Evolutionary conservation across 2,329 filamentous ascomycete species (phyloP).

Genomic region (Diaporthe aspalathi): DNA sequence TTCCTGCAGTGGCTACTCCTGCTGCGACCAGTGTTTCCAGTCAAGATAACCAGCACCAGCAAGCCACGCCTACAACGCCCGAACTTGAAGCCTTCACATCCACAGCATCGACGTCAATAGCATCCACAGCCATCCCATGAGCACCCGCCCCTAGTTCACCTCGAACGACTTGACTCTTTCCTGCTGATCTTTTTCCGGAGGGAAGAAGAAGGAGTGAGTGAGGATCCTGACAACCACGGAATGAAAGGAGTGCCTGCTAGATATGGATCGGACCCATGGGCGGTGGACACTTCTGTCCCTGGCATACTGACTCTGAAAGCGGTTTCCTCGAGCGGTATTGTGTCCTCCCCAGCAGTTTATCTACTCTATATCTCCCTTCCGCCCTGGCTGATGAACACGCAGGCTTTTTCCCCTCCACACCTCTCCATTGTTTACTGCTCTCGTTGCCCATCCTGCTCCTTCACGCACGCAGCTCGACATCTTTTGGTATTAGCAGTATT

Average conservation of each 20-base stretch:
- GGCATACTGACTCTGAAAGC: background rate
- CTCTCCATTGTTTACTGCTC: background rate
- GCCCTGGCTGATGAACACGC: background rate
- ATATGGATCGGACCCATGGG: background rate
- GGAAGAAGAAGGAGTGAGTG: background rate
- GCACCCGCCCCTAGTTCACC: too few relatives aligned
- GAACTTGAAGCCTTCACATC: too few relatives aligned
- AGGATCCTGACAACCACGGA: too few relatives aligned
- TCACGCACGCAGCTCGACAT: background rate
- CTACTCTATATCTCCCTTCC: background rate
- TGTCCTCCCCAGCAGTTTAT: background rate
- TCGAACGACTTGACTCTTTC: too few relatives aligned
- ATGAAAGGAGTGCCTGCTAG: conserved; percentile 1
- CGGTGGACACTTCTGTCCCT: background rate
- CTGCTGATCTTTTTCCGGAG: background rate
- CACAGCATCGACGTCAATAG: too few relatives aligned
- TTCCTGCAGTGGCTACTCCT: background rate
- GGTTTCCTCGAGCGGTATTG: background rate
- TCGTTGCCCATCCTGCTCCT: background rate
- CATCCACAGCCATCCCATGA: too few relatives aligned
- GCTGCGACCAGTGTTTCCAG: background rate
- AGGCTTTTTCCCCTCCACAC: background rate
- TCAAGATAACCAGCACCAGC: too few relatives aligned
- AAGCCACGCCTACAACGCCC: too few relatives aligned
- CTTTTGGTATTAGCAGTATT: background rate